A percentile compares a stretch with the other conserved stretches of the same genome.
Evolutionary conservation across 73 alveolate species (phyloP).

Genomic region (Symbiodinium pilosum): DNA sequence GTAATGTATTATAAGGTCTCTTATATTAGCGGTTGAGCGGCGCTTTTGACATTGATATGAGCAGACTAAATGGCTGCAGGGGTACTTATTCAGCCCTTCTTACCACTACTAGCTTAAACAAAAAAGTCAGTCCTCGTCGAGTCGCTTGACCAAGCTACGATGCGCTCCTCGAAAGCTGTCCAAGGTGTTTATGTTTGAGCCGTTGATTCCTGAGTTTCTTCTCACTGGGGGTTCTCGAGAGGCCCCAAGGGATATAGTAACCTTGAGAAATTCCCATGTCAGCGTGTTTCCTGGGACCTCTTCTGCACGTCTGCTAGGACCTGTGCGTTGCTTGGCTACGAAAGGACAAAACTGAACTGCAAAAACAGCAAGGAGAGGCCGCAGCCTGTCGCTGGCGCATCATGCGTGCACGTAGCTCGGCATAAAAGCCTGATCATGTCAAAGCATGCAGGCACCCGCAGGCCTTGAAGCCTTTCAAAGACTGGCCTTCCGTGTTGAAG

Average conservation of each 20-base stretch:
- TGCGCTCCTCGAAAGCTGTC: neutral
- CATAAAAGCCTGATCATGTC: neutral
- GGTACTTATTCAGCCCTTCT: no score
- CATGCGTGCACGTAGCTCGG: neutral
- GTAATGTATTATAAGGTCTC: no score
- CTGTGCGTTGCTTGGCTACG: no score
- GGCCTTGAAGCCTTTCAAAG: no score
- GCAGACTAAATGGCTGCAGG: no score
- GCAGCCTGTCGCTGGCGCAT: neutral
- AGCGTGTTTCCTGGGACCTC: neutral
- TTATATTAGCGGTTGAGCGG: no score
- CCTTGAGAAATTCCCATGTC: no score
- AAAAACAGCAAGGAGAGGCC: no score
- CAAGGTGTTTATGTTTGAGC: neutral
- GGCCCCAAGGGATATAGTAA: no score
- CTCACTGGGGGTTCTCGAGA: neutral
- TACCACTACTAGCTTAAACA: no score
- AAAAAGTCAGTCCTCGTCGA: neutral
- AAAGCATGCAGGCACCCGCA: neutral
- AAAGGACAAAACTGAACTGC: no score
- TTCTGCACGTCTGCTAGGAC: neutral
- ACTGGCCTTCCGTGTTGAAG: conserved; percentile 8
- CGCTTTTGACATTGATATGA: no score
- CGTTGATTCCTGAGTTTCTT: neutral
- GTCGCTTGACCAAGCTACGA: neutral